Evolutionary conservation across 2,329 filamentous ascomycete species (phyloP), one percentile per base, ranked within the genome.

Genomic region (Clarireedia paspali): DNA sequence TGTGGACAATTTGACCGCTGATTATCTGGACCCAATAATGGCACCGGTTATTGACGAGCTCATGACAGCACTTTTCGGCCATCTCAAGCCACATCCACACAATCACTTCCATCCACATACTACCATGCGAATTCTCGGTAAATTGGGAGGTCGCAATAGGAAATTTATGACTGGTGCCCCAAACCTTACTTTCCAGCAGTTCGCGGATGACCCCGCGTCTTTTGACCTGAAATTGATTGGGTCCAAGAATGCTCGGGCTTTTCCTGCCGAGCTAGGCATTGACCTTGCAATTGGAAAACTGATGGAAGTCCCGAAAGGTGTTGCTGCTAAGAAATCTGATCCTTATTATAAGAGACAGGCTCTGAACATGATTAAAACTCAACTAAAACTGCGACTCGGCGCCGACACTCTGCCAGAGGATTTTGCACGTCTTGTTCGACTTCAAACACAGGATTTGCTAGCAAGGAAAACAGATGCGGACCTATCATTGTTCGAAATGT

Each of bases 1-100:
- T 66, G 94, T 99, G 17, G 94, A 99, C 61, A 99, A 99, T 64
- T 79, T 99, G 0, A 99, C 95, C 0, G 92, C 94, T 0, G 94
- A 99, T 67, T 99, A 99, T 67, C 76, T 99, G 14, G 94, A 99
- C 65, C 95, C 94, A 0, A 97, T 99, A 66, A 99, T 99, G 92
- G 90, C 92, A 2, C 95, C 94, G 0, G 95, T 97, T 26, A 97
- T 99, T 71, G 92, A 99, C 65, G 94, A 99, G 68, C 77, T 99
- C 46, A 99, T 99, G 94, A 94, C 91, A 47, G 92, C 92, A 1
- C 78, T 99, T 1, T 99, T 95, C 79, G 91, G 96, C 61, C 95
- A 99, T 70, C 79, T 99, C 44, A 88, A 88, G 65, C 95, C 94
- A 6, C 87, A 91, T 60, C 94, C 94, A 0, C 96, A 99, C 71